Evolutionary conservation across 768 basidiomycete genomes (phyloP).

Genomic region (Psilocybe subaeruginosa): DNA sequence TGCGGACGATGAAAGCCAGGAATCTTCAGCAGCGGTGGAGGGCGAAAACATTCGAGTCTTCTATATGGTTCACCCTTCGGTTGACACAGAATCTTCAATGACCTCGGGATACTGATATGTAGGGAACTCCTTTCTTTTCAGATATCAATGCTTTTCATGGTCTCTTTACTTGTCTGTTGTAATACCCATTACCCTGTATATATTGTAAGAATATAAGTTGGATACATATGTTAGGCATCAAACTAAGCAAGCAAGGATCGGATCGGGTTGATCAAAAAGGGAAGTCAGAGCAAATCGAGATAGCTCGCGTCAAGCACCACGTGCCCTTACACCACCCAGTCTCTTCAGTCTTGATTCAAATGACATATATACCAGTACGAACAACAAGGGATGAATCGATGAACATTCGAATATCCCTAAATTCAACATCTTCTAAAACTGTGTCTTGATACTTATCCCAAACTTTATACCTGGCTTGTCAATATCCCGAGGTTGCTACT

Average conservation of each 20-base stretch:
- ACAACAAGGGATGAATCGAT: constrained; percentile 10
- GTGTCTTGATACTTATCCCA: neutral
- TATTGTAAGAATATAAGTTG: neutral
- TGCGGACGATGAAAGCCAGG: constrained; percentile 60
- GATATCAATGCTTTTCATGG: constrained; percentile 13
- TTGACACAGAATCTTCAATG: constrained; percentile 70
- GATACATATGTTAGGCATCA: neutral
- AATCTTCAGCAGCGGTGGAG: constrained; percentile 49
- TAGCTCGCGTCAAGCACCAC: constrained; percentile 12
- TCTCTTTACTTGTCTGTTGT: constrained; percentile 19
- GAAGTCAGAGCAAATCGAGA: constrained; percentile 4
- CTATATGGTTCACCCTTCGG: constrained; percentile 91
- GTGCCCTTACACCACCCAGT: neutral
- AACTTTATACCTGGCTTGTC: neutral
- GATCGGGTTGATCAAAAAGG: neutral
- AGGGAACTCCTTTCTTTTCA: constrained; percentile 6
- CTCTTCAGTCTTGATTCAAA: constrained; percentile 1
- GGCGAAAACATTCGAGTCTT: constrained; percentile 70
- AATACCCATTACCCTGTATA: constrained; percentile 11
- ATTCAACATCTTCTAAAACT: constrained; percentile 2
- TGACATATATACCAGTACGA: constrained; percentile 1
- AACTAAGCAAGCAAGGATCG: neutral
- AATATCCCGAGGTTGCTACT: neutral
- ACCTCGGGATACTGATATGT: constrained; percentile 32
- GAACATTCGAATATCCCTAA: constrained; percentile 1